These are phyloP conservation scores for Ogataea nakhonphanomensis DNA, from an alignment of 805 yeast genomes.

Conservation along the genomic window DNA sequence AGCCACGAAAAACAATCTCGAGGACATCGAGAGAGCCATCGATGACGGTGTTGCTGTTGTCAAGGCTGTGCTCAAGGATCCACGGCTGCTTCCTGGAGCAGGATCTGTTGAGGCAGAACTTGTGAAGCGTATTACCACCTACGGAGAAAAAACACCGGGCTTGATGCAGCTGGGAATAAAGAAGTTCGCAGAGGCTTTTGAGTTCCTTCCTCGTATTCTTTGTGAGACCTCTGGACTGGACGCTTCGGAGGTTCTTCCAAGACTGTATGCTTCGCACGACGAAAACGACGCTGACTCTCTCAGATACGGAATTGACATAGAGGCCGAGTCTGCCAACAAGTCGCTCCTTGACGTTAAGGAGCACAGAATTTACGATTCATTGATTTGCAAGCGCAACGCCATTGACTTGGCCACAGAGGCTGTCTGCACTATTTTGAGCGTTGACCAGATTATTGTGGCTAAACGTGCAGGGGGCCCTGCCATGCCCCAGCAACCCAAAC, in stretches of 20 bases:
- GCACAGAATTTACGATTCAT: slow-evolving; percentile 73
- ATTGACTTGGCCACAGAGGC: slow-evolving; percentile 94
- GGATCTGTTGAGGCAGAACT: slow-evolving; percentile 93
- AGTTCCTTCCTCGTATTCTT: slow-evolving; percentile 85
- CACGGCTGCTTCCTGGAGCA: slow-evolving; percentile 86
- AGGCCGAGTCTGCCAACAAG: slow-evolving; percentile 55
- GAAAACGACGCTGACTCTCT: slow-evolving; percentile 37
- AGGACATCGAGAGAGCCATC: slow-evolving; percentile 94
- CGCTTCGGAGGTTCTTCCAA: slow-evolving; percentile 83
- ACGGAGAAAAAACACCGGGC: slow-evolving; percentile 94
- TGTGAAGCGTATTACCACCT: slow-evolving; percentile 70
- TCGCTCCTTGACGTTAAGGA: slow-evolving; percentile 71
- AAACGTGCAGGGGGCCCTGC: slow-evolving; percentile 98
- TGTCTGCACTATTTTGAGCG: slow-evolving; percentile 82
- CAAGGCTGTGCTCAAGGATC: slow-evolving; percentile 83
- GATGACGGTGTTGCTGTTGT: slow-evolving; percentile 95
- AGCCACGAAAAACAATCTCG: slow-evolving; percentile 90
- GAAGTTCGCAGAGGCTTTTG: slow-evolving; percentile 91
- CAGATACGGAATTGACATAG: slow-evolving; percentile 70
- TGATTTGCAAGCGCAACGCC: slow-evolving; percentile 79
- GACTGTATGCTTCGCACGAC: slow-evolving; percentile 84
- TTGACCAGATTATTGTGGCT: slow-evolving; percentile 98
- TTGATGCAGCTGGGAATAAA: slow-evolving; percentile 89
- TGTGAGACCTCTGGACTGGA: slow-evolving; percentile 95
- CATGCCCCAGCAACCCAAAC: slow-evolving; percentile 80